A percentile compares a stretch with the other conserved stretches of the same genome.
These are phyloP conservation scores for Nicotiana paniculata DNA, from an alignment of 257 asterid species.

Conservation along the genomic window DNA sequence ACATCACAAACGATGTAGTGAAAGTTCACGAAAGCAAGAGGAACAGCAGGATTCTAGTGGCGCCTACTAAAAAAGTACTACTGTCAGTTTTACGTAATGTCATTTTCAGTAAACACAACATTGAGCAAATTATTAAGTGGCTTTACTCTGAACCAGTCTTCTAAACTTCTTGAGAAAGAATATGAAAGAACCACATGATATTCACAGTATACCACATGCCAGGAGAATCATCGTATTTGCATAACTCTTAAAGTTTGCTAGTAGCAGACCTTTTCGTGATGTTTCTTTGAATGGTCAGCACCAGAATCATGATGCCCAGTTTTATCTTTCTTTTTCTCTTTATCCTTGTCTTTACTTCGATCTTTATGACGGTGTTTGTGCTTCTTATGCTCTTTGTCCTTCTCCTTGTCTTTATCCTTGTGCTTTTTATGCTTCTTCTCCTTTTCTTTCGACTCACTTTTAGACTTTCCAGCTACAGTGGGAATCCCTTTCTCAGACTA, in stretches of 20 bases:
- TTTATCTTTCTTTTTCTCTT: constrained; percentile 86
- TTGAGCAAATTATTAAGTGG: not conserved
- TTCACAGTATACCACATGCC: not conserved
- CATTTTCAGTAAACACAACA: not conserved
- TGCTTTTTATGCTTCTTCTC: constrained; percentile 93
- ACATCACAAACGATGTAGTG: not conserved
- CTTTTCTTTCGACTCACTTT: constrained; percentile 79
- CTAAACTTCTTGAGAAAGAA: not conserved
- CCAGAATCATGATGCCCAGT: constrained; percentile 79
- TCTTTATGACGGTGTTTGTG: constrained; percentile 95
- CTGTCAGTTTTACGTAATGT: not conserved
- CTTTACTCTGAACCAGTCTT: not conserved
- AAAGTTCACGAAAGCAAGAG: not conserved
- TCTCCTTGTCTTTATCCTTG: constrained; percentile 57
- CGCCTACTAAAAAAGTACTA: not conserved
- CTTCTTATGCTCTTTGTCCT: constrained; percentile 87
- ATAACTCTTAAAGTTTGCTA: constrained; percentile 9
- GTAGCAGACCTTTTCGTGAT: constrained; percentile 58
- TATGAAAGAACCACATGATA: not conserved
- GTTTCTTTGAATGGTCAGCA: constrained; percentile 71
- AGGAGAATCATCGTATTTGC: not conserved
- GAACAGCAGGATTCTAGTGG: not conserved
- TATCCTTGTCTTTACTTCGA: constrained; percentile 93
- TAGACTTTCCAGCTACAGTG: constrained; percentile 71
- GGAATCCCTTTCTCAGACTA: constrained; percentile 94